Percentiles rank a stretch among this genome's conserved stretches.
Evolutionary conservation across 768 basidiomycete genomes (phyloP).

Genomic region (Boletus subcaerulescens): DNA sequence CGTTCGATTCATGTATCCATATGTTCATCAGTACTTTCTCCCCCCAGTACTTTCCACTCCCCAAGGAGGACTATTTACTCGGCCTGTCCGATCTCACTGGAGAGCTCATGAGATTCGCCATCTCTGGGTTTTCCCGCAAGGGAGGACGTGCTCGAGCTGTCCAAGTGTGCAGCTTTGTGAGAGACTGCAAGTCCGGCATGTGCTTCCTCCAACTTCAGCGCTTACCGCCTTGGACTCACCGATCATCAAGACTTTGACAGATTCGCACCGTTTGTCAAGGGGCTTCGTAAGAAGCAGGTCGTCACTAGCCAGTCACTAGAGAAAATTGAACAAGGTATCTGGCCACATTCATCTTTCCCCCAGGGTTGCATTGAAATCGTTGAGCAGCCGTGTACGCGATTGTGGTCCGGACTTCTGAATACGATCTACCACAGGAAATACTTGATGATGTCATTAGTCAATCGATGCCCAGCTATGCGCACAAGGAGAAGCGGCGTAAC

Average conservation of each 20-base stretch:
- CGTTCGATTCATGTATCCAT: conserved; percentile 1
- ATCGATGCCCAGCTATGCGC: conserved; percentile 37
- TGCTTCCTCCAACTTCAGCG: not conserved
- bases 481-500: conserved; percentile 18
- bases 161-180: conserved; percentile 67
- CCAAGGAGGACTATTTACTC: conserved; percentile 83
- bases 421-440: conserved; percentile 63
- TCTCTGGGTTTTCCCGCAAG: conserved; percentile 69
- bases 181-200: conserved; percentile 69
- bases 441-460: conserved; percentile 66
- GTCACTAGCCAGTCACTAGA: conserved; percentile 85
- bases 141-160: conserved; percentile 63
- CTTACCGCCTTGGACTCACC: not conserved
- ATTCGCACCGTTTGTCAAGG: conserved; percentile 65
- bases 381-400: conserved; percentile 67
- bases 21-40: conserved; percentile 2
- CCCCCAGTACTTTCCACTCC: conserved; percentile 69
- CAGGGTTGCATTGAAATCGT: conserved; percentile 3
- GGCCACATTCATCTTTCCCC: not conserved
- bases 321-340: conserved; percentile 89
- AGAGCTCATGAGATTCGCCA: conserved; percentile 94
- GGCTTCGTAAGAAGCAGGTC: conserved; percentile 81
- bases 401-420: conserved; percentile 69
- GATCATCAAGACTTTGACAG: conserved; percentile 66
- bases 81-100: conserved; percentile 94